phyloP scores from a whole-genome alignment of 2,329 filamentous ascomycete genomes.

The Paraphaeosphaeria sporulosa region DNA sequence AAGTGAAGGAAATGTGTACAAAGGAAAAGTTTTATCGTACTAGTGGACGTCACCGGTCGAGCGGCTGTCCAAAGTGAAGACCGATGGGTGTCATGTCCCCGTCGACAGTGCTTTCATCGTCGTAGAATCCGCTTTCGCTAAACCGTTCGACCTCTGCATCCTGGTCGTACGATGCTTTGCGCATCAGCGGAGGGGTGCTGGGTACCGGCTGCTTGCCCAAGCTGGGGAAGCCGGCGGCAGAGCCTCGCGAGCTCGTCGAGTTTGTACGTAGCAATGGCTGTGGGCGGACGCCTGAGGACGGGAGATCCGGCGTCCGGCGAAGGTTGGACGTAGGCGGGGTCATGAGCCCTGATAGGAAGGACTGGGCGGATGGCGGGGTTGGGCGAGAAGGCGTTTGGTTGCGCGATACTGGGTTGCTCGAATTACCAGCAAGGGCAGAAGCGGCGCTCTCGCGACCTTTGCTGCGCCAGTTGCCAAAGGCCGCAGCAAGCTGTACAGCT shows the following conservation, averaged over 20 bases:
- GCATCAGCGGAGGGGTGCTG: conserved; percentile 63
- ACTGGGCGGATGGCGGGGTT: conserved; percentile 60
- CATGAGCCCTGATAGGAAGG: conserved; percentile 79
- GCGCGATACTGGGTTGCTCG: conserved; percentile 38
- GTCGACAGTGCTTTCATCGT: conserved; percentile 59
- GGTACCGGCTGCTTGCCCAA: conserved; percentile 40
- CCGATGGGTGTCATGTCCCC: conserved; percentile 44
- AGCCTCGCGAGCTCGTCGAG: conserved; percentile 39
- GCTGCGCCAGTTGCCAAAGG: conserved; percentile 95
- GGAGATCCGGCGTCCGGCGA: conserved; percentile 65
- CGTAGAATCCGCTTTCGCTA: conserved; percentile 56
- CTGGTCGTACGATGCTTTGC: conserved; percentile 64
- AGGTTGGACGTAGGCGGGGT: conserved; percentile 84
- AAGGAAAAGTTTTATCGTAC: conserved; percentile 4
- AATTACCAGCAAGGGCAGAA: conserved; percentile 51
- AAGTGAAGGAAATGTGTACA: conserved; percentile 17
- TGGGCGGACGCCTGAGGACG: conserved; percentile 40
- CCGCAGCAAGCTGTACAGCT: conserved; percentile 90
- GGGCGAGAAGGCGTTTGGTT: conserved; percentile 44
- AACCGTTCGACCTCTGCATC: conserved; percentile 63
- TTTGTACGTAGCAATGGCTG: conserved; percentile 33
- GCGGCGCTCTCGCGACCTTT: conserved; percentile 64
- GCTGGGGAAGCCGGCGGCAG: conserved; percentile 40
- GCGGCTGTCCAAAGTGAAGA: conserved; percentile 42
- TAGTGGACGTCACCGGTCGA: conserved; percentile 20